Conservation (phyloP, 2,329 filamentous ascomycete species). For the Diaporthe velutina region DNA sequence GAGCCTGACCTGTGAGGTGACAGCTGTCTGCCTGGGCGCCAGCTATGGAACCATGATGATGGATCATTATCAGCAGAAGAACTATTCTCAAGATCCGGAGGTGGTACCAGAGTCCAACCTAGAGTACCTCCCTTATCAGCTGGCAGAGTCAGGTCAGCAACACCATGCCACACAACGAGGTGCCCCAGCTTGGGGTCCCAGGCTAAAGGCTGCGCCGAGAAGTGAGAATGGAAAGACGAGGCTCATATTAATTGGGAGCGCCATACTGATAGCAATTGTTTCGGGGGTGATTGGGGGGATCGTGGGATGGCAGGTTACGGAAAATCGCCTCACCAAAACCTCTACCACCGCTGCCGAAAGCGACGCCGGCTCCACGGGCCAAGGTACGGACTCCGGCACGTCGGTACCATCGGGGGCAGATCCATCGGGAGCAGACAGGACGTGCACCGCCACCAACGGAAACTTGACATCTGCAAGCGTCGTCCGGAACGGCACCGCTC, state of each 20-base stretch:
- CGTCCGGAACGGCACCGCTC: slow-evolving; percentile 7
- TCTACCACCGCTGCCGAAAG: too few relatives aligned
- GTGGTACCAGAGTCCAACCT: slow-evolving; percentile 18
- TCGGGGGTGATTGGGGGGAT: slow-evolving; percentile 7
- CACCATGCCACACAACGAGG: not conserved
- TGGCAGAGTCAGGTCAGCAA: not conserved
- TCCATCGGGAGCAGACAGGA: not conserved
- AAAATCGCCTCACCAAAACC: not conserved
- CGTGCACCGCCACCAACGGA: not conserved
- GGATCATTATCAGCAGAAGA: not conserved
- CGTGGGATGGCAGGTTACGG: slow-evolving; percentile 12
- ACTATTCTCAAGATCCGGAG: slow-evolving; percentile 9
- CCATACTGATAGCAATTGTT: slow-evolving; percentile 10
- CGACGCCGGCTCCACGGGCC: not conserved
- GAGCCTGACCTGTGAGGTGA: not conserved
- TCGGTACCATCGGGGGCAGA: not conserved
- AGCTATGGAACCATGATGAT: not conserved
- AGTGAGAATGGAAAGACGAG: not conserved
- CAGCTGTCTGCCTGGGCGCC: not conserved
- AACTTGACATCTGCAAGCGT: not conserved
- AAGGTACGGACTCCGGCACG: not conserved
- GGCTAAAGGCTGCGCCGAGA: not conserved
- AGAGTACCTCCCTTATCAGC: not conserved
- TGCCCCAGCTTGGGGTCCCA: not conserved
- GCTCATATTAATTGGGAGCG: not conserved